Conservation (phyloP, 345 rosid species). For the Balakata baccata region DNA sequence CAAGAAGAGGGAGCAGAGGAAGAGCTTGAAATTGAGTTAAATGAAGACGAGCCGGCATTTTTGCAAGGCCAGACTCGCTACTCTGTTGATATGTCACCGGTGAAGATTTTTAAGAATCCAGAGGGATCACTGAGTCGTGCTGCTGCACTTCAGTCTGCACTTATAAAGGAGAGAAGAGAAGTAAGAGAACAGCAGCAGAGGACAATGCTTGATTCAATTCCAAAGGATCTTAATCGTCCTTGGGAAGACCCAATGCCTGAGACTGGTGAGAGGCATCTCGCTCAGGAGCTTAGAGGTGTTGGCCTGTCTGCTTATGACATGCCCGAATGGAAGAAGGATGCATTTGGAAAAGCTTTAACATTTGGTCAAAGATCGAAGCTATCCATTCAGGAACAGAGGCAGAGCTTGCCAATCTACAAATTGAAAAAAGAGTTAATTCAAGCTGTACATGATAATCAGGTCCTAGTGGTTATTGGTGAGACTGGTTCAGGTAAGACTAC, state of each 20-base stretch:
- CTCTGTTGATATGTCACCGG: constrained; percentile 77
- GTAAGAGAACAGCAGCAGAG: constrained; percentile 91
- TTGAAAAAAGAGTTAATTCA: constrained; percentile 81
- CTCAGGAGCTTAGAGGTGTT: constrained; percentile 92
- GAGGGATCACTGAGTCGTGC: constrained; percentile 95
- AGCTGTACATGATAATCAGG: constrained; percentile 89
- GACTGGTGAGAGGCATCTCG: constrained; percentile 96
- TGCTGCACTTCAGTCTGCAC: constrained; percentile 94
- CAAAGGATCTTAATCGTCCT: constrained; percentile 95
- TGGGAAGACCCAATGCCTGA: constrained; percentile 99
- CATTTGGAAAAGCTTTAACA: constrained; percentile 78
- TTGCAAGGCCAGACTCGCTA: constrained; percentile 64
- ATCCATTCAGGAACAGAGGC: constrained; percentile 88
- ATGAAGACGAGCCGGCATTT: constrained; percentile 88
- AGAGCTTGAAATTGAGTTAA: constrained; percentile 94
- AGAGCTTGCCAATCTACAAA: constrained; percentile 90
- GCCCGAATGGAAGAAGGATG: constrained; percentile 99
- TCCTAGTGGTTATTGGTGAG: constrained; percentile 82
- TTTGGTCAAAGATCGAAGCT: constrained; percentile 92
- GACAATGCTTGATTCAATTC: constrained; percentile 93
- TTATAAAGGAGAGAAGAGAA: constrained; percentile 85
- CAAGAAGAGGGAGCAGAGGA: constrained; percentile 82
- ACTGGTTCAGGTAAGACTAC: constrained; percentile 87
- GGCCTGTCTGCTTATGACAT: constrained; percentile 92
- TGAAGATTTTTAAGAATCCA: constrained; percentile 91